These are phyloP conservation scores for Starmerella roubikii DNA, from an alignment of 805 yeast genomes.

Conservation along the genomic window DNA sequence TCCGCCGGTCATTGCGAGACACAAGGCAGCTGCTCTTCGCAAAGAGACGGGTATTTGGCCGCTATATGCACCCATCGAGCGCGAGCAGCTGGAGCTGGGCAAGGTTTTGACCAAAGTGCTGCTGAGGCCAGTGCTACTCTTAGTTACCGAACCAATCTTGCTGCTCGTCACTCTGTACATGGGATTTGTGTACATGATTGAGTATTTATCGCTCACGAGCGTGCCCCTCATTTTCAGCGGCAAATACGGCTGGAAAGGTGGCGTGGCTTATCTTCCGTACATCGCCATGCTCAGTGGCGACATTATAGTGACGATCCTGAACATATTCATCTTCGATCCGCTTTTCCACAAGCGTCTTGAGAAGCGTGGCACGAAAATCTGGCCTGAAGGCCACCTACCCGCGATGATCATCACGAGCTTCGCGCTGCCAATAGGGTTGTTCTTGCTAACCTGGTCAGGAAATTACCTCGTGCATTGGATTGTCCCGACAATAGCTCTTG, in stretches of 20 bases:
- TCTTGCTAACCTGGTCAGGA: constrained; percentile 86
- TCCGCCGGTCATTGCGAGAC: constrained; percentile 26
- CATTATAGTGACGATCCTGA: constrained; percentile 39
- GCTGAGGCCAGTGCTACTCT: constrained; percentile 24
- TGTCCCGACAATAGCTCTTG: constrained; percentile 43
- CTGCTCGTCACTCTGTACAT: constrained; percentile 27
- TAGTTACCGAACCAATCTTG: constrained; percentile 29
- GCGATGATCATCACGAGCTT: constrained; percentile 64
- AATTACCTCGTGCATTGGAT: constrained; percentile 57
- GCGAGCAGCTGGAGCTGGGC: constrained; percentile 26
- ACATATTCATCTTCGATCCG: constrained; percentile 41
- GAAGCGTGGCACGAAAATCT: constrained; percentile 41
- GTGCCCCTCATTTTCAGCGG: constrained; percentile 30
- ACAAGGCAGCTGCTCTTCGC: constrained; percentile 35
- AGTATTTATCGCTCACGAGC: constrained; percentile 28
- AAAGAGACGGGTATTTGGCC: constrained; percentile 40
- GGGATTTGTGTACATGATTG: constrained; percentile 30
- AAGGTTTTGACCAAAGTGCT: constrained; percentile 30
- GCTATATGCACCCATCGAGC: constrained; percentile 37
- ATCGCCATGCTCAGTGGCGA: constrained; percentile 59
- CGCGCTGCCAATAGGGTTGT: constrained; percentile 59
- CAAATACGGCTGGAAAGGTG: constrained; percentile 46
- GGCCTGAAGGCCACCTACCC: constrained; percentile 69
- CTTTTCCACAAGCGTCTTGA: constrained; percentile 35
- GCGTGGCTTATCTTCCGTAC: constrained; percentile 67